Percentiles rank a stretch among this genome's conserved stretches.
Evolutionary conservation across 2,329 filamentous ascomycete genomes (phyloP).

Genomic region (Cercospora sesami): DNA sequence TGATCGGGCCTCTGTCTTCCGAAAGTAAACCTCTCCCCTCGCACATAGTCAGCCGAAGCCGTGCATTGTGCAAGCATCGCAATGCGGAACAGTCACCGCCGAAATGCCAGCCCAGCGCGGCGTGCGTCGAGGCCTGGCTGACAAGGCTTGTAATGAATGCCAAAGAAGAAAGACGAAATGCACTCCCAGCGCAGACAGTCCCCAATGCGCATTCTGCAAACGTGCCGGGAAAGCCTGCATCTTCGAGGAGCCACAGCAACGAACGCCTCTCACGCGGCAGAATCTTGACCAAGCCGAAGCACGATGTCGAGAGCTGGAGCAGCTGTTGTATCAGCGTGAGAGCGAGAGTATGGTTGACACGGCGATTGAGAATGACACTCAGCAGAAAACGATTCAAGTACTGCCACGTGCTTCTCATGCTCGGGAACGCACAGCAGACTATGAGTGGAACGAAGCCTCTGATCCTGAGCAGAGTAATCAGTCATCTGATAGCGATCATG

Average conservation of each 20-base stretch:
- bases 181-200: constrained; percentile 36
- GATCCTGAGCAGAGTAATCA: constrained; percentile 13
- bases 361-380: not conserved
- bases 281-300: constrained; percentile 41
- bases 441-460: constrained; percentile 16
- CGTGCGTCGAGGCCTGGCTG: constrained; percentile 14
- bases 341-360: not conserved
- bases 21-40: not conserved
- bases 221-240: constrained; percentile 38
- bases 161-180: constrained; percentile 31
- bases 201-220: constrained; percentile 38
- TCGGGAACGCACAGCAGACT: constrained; percentile 6
- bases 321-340: constrained; percentile 28
- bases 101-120: constrained; percentile 13
- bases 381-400: not conserved
- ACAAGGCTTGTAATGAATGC: constrained; percentile 32
- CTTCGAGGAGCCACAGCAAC: constrained; percentile 39
- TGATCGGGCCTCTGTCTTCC: not conserved
- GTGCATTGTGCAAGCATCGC: not conserved
- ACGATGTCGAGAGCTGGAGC: constrained; percentile 34
- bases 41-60: not conserved
- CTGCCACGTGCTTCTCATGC: not conserved
- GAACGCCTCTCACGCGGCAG: constrained; percentile 41
- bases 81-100: not conserved
- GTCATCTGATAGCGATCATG: constrained; percentile 17